Conservation (phyloP, 2,329 filamentous ascomycete species). For the Didymellaceae sp. region DNA sequence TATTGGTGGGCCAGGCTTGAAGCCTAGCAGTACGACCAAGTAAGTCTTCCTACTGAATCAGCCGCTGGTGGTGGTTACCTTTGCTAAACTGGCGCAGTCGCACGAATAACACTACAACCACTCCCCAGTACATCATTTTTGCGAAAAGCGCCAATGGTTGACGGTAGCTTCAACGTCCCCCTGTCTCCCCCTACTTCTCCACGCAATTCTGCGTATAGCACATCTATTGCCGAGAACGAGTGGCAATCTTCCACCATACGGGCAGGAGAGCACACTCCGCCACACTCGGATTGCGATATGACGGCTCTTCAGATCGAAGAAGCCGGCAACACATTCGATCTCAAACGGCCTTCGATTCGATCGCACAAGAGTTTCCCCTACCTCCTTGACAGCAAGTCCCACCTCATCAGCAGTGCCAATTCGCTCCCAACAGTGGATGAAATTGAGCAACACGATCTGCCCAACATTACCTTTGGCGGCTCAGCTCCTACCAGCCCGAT, state of each 20-base stretch:
- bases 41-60: slow-evolving; percentile 15
- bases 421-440: slow-evolving; percentile 46
- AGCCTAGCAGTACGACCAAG: slow-evolving; percentile 25
- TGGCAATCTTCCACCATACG: slow-evolving; percentile 45
- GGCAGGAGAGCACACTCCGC: slow-evolving; percentile 41
- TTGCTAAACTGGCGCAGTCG: slow-evolving; percentile 33
- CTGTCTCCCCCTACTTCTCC: slow-evolving; percentile 59
- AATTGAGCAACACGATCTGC: slow-evolving; percentile 43
- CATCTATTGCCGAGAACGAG: slow-evolving; percentile 52
- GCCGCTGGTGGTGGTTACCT: slow-evolving; percentile 30
- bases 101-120: slow-evolving; percentile 27
- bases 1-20: slow-evolving; percentile 16
- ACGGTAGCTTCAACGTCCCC: slow-evolving; percentile 55
- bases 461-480: slow-evolving; percentile 48
- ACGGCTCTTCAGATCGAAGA: slow-evolving; percentile 47
- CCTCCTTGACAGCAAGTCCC: slow-evolving; percentile 46
- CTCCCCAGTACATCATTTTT: slow-evolving; percentile 21
- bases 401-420: slow-evolving; percentile 31
- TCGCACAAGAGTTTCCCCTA: slow-evolving; percentile 55
- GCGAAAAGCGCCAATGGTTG: slow-evolving; percentile 50
- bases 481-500: slow-evolving; percentile 56
- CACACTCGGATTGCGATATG: slow-evolving; percentile 48
- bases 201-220: slow-evolving; percentile 57
- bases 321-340: slow-evolving; percentile 44
- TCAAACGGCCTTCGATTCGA: slow-evolving; percentile 50